These are phyloP conservation scores for Coemansia sp. DNA, from an alignment of 192 early-diverging fungal species.

Conservation along the genomic window DNA sequence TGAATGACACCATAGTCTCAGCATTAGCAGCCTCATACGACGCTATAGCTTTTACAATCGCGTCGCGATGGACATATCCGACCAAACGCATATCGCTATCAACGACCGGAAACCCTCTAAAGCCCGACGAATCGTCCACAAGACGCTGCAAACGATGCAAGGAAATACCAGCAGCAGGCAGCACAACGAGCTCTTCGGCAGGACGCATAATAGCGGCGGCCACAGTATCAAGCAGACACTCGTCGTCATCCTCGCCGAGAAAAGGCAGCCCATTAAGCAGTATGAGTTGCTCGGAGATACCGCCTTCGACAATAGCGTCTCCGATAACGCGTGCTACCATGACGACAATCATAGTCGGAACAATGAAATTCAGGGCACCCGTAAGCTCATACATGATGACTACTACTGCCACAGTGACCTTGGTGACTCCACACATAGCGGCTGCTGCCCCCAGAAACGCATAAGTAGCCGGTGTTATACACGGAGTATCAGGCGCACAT, in stretches of 20 bases:
- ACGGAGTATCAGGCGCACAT: conserved; percentile 77
- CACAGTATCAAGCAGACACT: conserved; percentile 51
- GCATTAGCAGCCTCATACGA: background rate
- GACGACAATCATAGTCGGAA: conserved; percentile 76
- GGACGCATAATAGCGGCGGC: conserved; percentile 63
- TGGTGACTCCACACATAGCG: conserved; percentile 80
- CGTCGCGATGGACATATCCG: conserved; percentile 70
- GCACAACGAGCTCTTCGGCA: conserved; percentile 44
- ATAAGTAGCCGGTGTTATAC: conserved; percentile 95
- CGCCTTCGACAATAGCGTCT: conserved; percentile 71
- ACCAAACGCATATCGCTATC: conserved; percentile 65
- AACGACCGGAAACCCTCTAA: conserved; percentile 77
- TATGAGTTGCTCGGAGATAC: conserved; percentile 80
- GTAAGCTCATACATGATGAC: conserved; percentile 99
- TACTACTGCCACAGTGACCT: conserved; percentile 84
- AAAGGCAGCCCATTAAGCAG: conserved; percentile 77
- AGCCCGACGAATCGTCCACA: conserved; percentile 51
- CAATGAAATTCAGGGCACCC: conserved; percentile 86
- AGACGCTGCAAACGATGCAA: conserved; percentile 57
- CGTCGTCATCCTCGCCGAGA: conserved; percentile 70
- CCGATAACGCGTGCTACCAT: conserved; percentile 77
- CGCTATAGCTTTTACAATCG: conserved; percentile 12
- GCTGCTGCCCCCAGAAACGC: conserved; percentile 94
- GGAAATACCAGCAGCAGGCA: conserved; percentile 61
- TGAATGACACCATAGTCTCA: background rate